These are phyloP conservation scores for Penicillium sp. DNA, from an alignment of 2,329 filamentous ascomycete genomes.

Conservation along the genomic window DNA sequence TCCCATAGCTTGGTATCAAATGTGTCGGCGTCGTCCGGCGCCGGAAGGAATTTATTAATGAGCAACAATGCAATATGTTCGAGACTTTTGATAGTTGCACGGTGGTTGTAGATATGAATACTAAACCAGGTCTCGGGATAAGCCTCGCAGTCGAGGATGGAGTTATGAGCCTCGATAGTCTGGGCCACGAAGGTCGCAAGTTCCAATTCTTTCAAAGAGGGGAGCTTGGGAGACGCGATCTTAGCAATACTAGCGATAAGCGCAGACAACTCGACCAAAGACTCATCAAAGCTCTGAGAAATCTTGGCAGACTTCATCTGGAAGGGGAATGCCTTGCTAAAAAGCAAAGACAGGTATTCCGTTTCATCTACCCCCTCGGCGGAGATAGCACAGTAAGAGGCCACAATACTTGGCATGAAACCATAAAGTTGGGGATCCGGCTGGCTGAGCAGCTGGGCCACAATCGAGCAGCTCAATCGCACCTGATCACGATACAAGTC, in stretches of 20 bases:
- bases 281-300: slow-evolving; percentile 73
- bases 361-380: slow-evolving; percentile 60
- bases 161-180: slow-evolving; percentile 79
- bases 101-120: slow-evolving; percentile 88
- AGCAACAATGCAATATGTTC: slow-evolving; percentile 79
- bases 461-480: slow-evolving; percentile 85
- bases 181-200: slow-evolving; percentile 73
- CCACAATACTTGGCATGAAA: slow-evolving; percentile 85
- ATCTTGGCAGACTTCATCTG: slow-evolving; percentile 66
- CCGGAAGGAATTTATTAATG: slow-evolving; percentile 78
- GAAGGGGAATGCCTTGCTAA: slow-evolving; percentile 88
- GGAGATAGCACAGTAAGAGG: slow-evolving; percentile 80
- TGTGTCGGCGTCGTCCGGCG: slow-evolving; percentile 84
- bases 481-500: slow-evolving; percentile 92
- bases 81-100: slow-evolving; percentile 80
- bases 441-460: slow-evolving; percentile 79
- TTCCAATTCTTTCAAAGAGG: slow-evolving; percentile 75
- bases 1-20: slow-evolving; percentile 97
- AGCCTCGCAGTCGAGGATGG: slow-evolving; percentile 82
- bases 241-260: slow-evolving; percentile 79
- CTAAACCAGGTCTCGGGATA: slow-evolving; percentile 91
- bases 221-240: slow-evolving; percentile 69
- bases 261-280: slow-evolving; percentile 82
- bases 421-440: slow-evolving; percentile 79
- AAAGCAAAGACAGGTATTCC: slow-evolving; percentile 74